Evolutionary conservation across 495 filamentous ascomycete genomes (phyloP), one percentile per base, ranked within the genome.

Genomic region (Aspergillus taichungensis): DNA sequence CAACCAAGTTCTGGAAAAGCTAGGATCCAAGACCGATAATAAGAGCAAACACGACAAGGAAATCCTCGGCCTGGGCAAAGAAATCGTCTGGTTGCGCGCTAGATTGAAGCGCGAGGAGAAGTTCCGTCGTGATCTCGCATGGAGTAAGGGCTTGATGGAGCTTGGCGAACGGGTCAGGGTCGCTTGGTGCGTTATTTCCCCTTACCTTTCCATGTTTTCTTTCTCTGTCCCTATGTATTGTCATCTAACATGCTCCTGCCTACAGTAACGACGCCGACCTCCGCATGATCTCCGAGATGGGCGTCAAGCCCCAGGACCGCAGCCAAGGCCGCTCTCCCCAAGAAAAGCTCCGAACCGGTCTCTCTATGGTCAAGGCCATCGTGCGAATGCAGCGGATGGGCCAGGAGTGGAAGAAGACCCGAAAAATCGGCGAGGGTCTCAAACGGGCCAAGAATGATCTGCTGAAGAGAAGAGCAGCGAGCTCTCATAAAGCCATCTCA

Each of bases 221-320:
- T 34, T 48, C 33, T 39, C 35, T 14, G 12, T 31, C 50, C 8
- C 42, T 18, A 33, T 36, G 29, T 27, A 44, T 35, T 58, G 50
- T 56, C 54, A 37, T 46, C 59, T 54, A 52, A 45, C 33, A 59
- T 54, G 48, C 37, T 43, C 13, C 30, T 40, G 32, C 10, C 11
- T 42, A 66, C 56, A 96, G 91, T 63, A 98, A 96, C 72, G 83
- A 91, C 64, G 87, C 84, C 50, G 87, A 96, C 58, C 78, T 98
- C 30, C 76, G 79, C 34, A 83, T 95, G 60, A 80, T 97, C 45
- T 73, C 80, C 46, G 75, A 83, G 46, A 94, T 95, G 74, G 82
- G 84, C 40, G 76, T 86, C 53, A 74, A 73, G 44, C 40, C 66
- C 33, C 59, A 59, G 11, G 61, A 68, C 37, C 56, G 55, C 31